Evolutionary conservation across 345 rosid genomes (phyloP).

Genomic region (Passiflora organensis): DNA sequence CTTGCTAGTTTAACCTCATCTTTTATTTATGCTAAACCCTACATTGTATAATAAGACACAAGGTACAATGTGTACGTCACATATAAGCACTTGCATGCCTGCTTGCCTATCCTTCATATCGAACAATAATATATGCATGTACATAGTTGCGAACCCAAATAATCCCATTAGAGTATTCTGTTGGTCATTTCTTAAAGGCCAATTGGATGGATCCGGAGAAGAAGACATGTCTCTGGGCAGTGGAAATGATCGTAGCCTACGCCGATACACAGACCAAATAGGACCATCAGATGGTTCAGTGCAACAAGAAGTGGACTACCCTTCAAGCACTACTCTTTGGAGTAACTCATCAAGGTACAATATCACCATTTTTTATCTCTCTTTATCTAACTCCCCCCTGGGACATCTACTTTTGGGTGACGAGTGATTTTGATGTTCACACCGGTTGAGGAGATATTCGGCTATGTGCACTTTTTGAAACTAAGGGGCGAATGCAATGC

Average conservation of each 20-base stretch:
- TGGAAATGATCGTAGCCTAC: conserved; percentile 24
- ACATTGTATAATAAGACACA: neutral
- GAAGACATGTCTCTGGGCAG: conserved; percentile 54
- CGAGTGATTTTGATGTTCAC: neutral
- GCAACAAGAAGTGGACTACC: conserved; percentile 43
- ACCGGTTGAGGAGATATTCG: too few species aligned
- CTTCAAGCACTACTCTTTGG: conserved; percentile 42
- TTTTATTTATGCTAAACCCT: conserved; percentile 7
- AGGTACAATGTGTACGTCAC: conserved; percentile 3
- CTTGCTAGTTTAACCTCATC: too few species aligned
- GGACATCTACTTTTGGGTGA: neutral
- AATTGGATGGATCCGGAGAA: conserved; percentile 75
- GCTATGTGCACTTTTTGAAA: neutral
- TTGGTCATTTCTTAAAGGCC: conserved; percentile 22
- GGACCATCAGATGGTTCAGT: conserved; percentile 35
- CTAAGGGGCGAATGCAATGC: neutral
- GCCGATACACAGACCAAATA: conserved; percentile 38
- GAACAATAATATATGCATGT: conserved; percentile 4
- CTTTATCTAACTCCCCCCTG: neutral
- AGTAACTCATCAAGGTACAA: conserved; percentile 71
- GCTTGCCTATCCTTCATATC: too few species aligned
- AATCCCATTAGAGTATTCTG: neutral
- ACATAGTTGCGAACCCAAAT: neutral
- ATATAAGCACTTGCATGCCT: neutral
- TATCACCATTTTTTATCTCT: neutral